These are phyloP conservation scores for Aspergillus quadricinctus DNA, from an alignment of 2,329 filamentous ascomycete species.

Conservation along the genomic window DNA sequence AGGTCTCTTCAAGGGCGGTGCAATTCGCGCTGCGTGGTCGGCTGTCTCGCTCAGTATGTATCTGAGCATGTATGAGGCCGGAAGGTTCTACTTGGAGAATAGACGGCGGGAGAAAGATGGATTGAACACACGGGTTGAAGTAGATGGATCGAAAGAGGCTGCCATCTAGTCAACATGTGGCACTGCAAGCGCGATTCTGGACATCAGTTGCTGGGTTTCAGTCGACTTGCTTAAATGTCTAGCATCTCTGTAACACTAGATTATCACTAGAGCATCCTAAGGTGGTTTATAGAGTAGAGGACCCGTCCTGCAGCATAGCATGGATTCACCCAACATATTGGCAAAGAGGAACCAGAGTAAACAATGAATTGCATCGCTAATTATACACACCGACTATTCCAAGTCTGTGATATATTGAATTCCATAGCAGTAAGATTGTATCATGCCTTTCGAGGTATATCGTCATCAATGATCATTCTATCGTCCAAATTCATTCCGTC, in stretches of 20 bases:
- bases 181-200: background rate
- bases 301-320: background rate
- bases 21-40: constrained; percentile 73
- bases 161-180: constrained; percentile 1
- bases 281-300: background rate
- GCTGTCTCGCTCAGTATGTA: constrained; percentile 79
- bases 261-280: background rate
- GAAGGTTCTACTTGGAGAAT: constrained; percentile 57
- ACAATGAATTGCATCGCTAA: background rate
- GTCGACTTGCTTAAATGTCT: background rate
- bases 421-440: background rate
- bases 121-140: background rate
- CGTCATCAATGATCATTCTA: constrained; percentile 3
- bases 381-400: background rate
- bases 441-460: background rate
- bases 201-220: background rate
- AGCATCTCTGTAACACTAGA: background rate
- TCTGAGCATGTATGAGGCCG: constrained; percentile 79
- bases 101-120: constrained; percentile 19
- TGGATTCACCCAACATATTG: background rate
- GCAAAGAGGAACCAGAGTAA: background rate
- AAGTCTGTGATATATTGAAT: background rate
- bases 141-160: constrained; percentile 1
- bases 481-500: constrained; percentile 6
- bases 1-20: constrained; percentile 70